Conservation (phyloP, 208 protist genomes). For the Crithidia bombi region DNA sequence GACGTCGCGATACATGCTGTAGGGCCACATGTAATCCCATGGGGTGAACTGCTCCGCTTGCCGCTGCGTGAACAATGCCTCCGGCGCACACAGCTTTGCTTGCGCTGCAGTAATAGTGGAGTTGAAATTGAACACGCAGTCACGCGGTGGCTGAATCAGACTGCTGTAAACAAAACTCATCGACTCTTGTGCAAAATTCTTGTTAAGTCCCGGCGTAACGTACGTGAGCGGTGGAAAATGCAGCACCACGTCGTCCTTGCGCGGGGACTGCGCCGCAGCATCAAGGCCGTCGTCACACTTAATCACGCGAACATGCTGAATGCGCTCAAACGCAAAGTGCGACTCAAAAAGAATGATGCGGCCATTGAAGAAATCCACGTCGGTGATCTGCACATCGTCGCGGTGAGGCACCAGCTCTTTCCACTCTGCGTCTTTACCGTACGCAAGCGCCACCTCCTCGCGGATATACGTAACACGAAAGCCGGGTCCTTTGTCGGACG, state of each 20-base stretch:
- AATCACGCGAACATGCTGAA: conserved; percentile 85
- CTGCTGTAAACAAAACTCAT: conserved; percentile 91
- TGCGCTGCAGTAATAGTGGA: conserved; percentile 74
- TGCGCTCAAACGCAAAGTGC: conserved; percentile 86
- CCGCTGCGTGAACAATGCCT: conserved; percentile 90
- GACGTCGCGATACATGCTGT: conserved; percentile 91
- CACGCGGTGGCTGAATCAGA: conserved; percentile 80
- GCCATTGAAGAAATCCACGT: conserved; percentile 87
- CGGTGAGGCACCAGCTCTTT: conserved; percentile 88
- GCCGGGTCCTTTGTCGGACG: conserved; percentile 82
- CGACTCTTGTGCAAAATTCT: conserved; percentile 89
- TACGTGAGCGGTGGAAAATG: conserved; percentile 83
- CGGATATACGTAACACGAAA: conserved; percentile 83
- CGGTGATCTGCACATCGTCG: conserved; percentile 81
- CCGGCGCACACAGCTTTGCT: conserved; percentile 64
- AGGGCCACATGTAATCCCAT: conserved; percentile 94
- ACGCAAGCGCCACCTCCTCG: conserved; percentile 79
- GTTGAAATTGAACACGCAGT: conserved; percentile 88
- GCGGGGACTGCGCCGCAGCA: conserved; percentile 44
- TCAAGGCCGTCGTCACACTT: conserved; percentile 79
- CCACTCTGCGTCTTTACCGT: conserved; percentile 63
- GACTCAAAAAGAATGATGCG: conserved; percentile 82
- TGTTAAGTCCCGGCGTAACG: conserved; percentile 88
- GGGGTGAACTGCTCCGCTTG: conserved; percentile 91
- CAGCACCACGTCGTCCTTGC: conserved; percentile 80